Evolutionary conservation across 139 green algal genomes (phyloP).

Genomic region (Chlorella sorokiniana): DNA sequence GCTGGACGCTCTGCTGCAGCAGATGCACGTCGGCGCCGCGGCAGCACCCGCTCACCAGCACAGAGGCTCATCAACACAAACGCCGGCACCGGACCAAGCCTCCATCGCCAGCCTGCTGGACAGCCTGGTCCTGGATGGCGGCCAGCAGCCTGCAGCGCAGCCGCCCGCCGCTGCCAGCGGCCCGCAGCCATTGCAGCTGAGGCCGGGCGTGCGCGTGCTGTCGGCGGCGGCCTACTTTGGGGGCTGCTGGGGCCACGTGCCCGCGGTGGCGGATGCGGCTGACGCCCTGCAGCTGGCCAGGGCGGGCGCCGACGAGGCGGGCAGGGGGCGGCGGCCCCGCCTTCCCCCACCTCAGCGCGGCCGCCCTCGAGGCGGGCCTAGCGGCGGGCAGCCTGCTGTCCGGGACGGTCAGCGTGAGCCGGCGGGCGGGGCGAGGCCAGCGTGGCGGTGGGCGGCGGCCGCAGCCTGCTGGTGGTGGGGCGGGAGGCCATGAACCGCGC

Average conservation of each 20-base stretch:
- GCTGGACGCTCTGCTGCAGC: conserved; percentile 29
- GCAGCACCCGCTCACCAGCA: not conserved
- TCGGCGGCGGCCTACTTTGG: conserved; percentile 34
- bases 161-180: not conserved
- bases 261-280: conserved; percentile 38
- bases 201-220: conserved; percentile 39
- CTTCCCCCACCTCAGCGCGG: conserved; percentile 28
- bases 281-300: conserved; percentile 28
- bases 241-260: not conserved
- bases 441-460: not conserved
- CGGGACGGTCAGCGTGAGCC: conserved; percentile 44
- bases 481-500: conserved; percentile 47
- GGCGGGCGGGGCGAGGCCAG: conserved; percentile 35
- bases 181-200: not conserved
- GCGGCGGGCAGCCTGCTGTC: conserved; percentile 33
- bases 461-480: conserved; percentile 47
- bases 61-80: not conserved
- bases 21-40: conserved; percentile 10
- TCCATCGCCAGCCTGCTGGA: conserved; percentile 16
- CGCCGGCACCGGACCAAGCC: not conserved
- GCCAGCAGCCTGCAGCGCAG: not conserved
- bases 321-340: conserved; percentile 12
- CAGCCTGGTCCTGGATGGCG: not conserved
- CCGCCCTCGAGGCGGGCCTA: conserved; percentile 48
- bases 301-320: not conserved